A percentile compares a stretch with the other conserved stretches of the same genome.
Evolutionary conservation across 2,329 filamentous ascomycete species (phyloP).

Genomic region (Fulvia fulva): DNA sequence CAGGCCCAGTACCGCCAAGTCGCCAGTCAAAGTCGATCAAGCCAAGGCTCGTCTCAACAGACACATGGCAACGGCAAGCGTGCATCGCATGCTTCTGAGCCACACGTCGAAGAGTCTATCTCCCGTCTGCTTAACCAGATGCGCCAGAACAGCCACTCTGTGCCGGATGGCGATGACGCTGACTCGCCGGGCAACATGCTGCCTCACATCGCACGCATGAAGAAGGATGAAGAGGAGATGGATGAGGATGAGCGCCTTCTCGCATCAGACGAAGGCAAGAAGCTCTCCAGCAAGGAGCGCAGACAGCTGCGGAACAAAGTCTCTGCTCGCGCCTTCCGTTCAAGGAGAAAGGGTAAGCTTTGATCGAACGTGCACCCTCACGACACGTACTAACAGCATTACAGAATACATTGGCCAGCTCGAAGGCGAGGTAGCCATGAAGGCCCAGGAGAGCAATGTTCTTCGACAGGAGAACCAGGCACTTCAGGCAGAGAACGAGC

Average conservation of each 20-base stretch:
- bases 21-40: conserved; percentile 20
- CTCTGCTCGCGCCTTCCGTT: conserved; percentile 93
- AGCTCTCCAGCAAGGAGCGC: conserved; percentile 95
- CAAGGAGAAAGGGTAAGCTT: conserved; percentile 84
- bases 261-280: conserved; percentile 97
- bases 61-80: conserved; percentile 42
- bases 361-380: neutral
- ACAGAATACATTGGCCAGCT: conserved; percentile 95
- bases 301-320: conserved; percentile 98
- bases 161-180: conserved; percentile 41
- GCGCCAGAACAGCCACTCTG: conserved; percentile 65
- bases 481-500: conserved; percentile 61
- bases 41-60: conserved; percentile 31
- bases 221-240: conserved; percentile 98
- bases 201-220: conserved; percentile 67
- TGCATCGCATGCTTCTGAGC: conserved; percentile 42
- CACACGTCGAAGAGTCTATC: conserved; percentile 76
- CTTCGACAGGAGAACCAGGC: conserved; percentile 68
- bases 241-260: conserved; percentile 92
- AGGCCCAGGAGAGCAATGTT: conserved; percentile 77
- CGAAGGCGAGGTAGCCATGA: conserved; percentile 79
- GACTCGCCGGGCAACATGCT: conserved; percentile 44
- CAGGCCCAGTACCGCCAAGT: conserved; percentile 37
- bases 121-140: conserved; percentile 89
- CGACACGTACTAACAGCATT: conserved; percentile 46